A percentile compares a stretch with the other conserved stretches of the same genome.
Evolutionary conservation across 129 eudicot species (phyloP).

Genomic region (sunflower (Helianthus annuus)): HanXRQr2.0-SUNRISE NC_035437.2:45802830-45803329

Average conservation of each 20-base stretch:
- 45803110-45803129: constrained; percentile 37
- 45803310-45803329: constrained; percentile 34
- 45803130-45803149: constrained; percentile 39
- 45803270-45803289: constrained; percentile 41
- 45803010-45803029: constrained; percentile 35
- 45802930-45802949: constrained; percentile 39
- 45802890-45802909: constrained; percentile 50
- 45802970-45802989: constrained; percentile 34
- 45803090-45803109: constrained; percentile 37
- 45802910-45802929: constrained; percentile 43
- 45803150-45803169: constrained; percentile 38
- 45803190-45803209: constrained; percentile 36
- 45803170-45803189: constrained; percentile 42
- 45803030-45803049: constrained; percentile 45
- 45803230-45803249: constrained; percentile 38
- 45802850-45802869: constrained; percentile 73
- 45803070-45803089: constrained; percentile 53
- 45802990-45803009: constrained; percentile 44
- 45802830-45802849: constrained; percentile 61
- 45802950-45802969: constrained; percentile 39
- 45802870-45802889: constrained; percentile 48
- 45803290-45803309: constrained; percentile 39
- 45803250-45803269: constrained; percentile 50
- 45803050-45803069: constrained; percentile 50
- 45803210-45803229: constrained; percentile 49